Conservation (phyloP, 495 filamentous ascomycete genomes). For the Talaromyces borbonicus region DNA sequence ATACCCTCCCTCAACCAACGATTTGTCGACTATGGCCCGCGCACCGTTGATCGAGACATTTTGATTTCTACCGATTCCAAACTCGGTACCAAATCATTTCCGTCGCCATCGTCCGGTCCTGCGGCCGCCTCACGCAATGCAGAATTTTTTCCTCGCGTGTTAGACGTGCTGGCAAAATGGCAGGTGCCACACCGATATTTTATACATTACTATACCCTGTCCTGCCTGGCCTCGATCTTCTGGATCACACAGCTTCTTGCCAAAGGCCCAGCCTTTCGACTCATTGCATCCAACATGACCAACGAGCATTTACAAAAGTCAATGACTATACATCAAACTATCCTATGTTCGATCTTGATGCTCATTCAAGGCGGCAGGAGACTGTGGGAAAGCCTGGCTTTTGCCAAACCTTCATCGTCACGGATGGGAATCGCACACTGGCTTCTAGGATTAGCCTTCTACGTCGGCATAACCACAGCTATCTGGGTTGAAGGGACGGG, state of each 20-base stretch:
- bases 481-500: slow-evolving; percentile 83
- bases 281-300: slow-evolving; percentile 26
- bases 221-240: slow-evolving; percentile 59
- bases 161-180: slow-evolving; percentile 44
- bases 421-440: slow-evolving; percentile 82
- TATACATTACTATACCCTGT: slow-evolving; percentile 72
- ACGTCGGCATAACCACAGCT: slow-evolving; percentile 57
- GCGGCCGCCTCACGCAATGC: slow-evolving; percentile 8
- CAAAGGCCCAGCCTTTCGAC: slow-evolving; percentile 39
- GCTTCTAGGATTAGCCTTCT: slow-evolving; percentile 68
- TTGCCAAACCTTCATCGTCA: slow-evolving; percentile 56
- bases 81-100: slow-evolving; percentile 1
- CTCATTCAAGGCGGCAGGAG: slow-evolving; percentile 63
- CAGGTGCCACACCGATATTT: slow-evolving; percentile 83
- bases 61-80: not conserved
- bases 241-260: slow-evolving; percentile 62
- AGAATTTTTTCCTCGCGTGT: slow-evolving; percentile 15
- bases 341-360: slow-evolving; percentile 61
- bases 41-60: slow-evolving; percentile 24
- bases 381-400: slow-evolving; percentile 56
- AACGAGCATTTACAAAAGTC: slow-evolving; percentile 27
- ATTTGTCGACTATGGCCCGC: slow-evolving; percentile 50
- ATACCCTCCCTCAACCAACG: slow-evolving; percentile 40
- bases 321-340: slow-evolving; percentile 57
- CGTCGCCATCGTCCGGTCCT: not conserved